Base-by-base conservation (phyloP, 352 stramenopile genomes). In the Pythium phragmiticola region DNA sequence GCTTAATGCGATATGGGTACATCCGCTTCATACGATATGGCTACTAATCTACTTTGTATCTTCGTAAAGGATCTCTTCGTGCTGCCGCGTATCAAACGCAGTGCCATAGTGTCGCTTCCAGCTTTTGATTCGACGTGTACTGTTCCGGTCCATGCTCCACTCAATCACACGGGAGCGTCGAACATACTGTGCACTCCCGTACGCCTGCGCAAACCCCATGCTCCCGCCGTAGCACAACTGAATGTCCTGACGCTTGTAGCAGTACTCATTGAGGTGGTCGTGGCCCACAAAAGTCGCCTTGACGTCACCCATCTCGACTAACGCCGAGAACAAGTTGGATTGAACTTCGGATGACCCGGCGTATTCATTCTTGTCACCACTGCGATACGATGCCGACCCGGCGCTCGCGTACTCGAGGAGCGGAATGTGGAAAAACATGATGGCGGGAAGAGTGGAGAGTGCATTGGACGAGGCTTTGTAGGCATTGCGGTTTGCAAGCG, bases 391-490 rank as follows among this genome's bases (percentile, higher is more conserved):
- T 21, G 33, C 16, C 6, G 49, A 28, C 21, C 51, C 19, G 19
- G 13, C 21, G 26, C 26, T 28, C 3, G 34, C 52, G 51, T 70
- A 70, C 46, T 70, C 64, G 9, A 46, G 2, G 11, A 69, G 42
- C 14, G 62, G 54, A 23, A 69, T 69, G 55, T 69, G 62, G 62
- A 78, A 78, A 36, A 76, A 80, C 42, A 69, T 74, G 21, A 78
- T 26, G 16, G 65, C 68, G 16, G 65, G 68, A 39, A 71, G 33
- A 28, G 26, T 4, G 4, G 41, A n/a, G 19, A 34, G 45, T 49
- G 45, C 50, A 49, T 11, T 56, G 14, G 53, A 28, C 69, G 14
- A 23, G n/a, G 45, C 11, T 8, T 33, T 62, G 11, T 49, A 37
- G 39, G 65, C 33, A 16, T 60, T 26, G 9, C 51, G 55, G 26